phyloP scores from a whole-genome alignment of 2,329 filamentous ascomycete genomes.

The Fusarium newnesense region DNA sequence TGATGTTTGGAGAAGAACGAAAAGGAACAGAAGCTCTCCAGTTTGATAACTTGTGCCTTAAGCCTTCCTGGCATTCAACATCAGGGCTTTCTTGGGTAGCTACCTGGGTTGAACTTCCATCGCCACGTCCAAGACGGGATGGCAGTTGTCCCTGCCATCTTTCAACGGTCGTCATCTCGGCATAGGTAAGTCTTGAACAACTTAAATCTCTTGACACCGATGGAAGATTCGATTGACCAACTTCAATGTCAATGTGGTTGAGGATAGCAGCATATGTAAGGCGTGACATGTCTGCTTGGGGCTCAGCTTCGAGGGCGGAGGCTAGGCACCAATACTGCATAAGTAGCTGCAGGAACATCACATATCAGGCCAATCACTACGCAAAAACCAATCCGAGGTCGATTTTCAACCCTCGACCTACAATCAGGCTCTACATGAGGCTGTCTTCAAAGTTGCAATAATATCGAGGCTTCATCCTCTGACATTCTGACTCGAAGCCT shows the following conservation, averaged over 20 bases:
- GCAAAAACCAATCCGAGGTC: too few species aligned
- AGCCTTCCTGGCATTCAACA: not conserved
- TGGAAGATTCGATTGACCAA: fast-evolving
- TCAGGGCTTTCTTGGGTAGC: not conserved
- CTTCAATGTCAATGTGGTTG: fast-evolving
- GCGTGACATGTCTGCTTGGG: not conserved
- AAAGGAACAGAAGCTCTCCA: not conserved
- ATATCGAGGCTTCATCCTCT: not conserved
- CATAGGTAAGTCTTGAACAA: not conserved
- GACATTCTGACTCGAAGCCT: fast-evolving
- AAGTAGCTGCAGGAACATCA: not conserved
- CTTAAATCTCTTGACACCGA: fast-evolving
- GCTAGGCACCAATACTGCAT: not conserved
- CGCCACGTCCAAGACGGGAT: not conserved
- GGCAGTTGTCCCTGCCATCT: not conserved
- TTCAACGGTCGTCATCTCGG: not conserved
- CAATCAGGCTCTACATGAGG: not conserved
- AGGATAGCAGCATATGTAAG: not conserved
- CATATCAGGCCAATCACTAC: not conserved
- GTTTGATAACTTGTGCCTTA: not conserved
- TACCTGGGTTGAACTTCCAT: not conserved
- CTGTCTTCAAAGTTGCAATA: not conserved
- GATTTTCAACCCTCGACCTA: not conserved
- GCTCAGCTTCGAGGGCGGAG: not conserved
- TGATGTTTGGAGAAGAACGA: not conserved